Conservation (phyloP, 108 stramenopile species). For the Licmophora abbreviata region DNA sequence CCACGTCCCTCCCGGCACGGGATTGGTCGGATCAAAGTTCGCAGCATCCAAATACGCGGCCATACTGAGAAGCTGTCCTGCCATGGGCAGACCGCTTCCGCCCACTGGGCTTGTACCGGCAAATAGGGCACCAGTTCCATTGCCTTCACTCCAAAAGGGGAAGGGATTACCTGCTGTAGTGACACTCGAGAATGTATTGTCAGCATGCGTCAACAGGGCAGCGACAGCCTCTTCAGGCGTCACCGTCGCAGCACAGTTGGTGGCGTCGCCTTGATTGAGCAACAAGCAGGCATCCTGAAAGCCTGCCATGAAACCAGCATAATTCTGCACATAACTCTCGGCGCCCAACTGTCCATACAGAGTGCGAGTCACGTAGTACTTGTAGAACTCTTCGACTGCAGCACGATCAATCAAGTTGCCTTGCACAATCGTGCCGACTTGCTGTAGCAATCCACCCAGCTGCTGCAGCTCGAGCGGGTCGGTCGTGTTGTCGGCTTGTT, state of each 20-base stretch:
- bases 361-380: conserved; percentile 15
- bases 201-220: conserved; percentile 20
- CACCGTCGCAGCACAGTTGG: conserved; percentile 4
- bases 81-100: conserved; percentile 32
- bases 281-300: not conserved
- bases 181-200: conserved; percentile 18
- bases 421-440: conserved; percentile 6
- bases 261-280: conserved; percentile 1
- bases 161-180: conserved; percentile 26
- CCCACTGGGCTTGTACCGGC: conserved; percentile 18
- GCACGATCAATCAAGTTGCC: not conserved
- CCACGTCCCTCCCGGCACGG: not conserved
- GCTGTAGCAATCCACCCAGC: not conserved
- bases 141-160: conserved; percentile 21
- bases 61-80: conserved; percentile 3
- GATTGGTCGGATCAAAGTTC: conserved; percentile 12
- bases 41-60: not conserved
- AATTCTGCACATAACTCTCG: conserved; percentile 1
- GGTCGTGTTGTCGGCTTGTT: not conserved
- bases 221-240: conserved; percentile 9
- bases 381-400: conserved; percentile 19
- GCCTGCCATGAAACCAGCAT: conserved; percentile 1
- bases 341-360: conserved; percentile 21
- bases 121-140: conserved; percentile 20
- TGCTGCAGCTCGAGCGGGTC: conserved; percentile 5